These are phyloP conservation scores for Fusarium papillatum DNA, from an alignment of 2,329 filamentous ascomycete species.

Conservation along the genomic window DNA sequence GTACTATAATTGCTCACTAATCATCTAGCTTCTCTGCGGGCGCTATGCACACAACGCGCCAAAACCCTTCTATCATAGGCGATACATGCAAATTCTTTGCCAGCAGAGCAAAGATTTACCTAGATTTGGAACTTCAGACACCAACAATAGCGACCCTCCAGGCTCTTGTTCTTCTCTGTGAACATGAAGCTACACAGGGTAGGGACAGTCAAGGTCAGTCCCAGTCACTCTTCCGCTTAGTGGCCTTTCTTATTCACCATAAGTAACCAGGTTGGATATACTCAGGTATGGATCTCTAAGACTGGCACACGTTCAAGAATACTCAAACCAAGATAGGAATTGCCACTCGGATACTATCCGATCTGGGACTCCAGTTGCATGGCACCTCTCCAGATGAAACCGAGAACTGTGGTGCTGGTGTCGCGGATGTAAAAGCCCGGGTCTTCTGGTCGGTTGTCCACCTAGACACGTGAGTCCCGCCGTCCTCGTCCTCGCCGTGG, in stretches of 20 bases:
- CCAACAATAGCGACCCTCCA: background rate
- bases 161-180: background rate
- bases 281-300: background rate
- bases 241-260: background rate
- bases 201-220: background rate
- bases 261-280: background rate
- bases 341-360: background rate
- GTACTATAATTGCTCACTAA: background rate
- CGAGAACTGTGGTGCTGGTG: background rate
- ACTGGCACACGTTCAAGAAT: background rate
- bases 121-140: background rate
- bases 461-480: background rate
- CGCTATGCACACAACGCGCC: background rate
- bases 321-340: background rate
- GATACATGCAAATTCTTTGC: background rate
- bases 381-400: background rate
- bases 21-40: background rate
- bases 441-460: background rate
- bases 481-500: fast-evolving
- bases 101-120: background rate
- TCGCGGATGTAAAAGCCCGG: background rate
- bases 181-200: background rate
- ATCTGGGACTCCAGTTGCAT: background rate
- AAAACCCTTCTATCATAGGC: background rate
- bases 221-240: background rate